Percentiles rank a stretch among this genome's conserved stretches.
phyloP scores from a whole-genome alignment of 139 green algal genomes.

The Picochlorum sp. region DNA sequence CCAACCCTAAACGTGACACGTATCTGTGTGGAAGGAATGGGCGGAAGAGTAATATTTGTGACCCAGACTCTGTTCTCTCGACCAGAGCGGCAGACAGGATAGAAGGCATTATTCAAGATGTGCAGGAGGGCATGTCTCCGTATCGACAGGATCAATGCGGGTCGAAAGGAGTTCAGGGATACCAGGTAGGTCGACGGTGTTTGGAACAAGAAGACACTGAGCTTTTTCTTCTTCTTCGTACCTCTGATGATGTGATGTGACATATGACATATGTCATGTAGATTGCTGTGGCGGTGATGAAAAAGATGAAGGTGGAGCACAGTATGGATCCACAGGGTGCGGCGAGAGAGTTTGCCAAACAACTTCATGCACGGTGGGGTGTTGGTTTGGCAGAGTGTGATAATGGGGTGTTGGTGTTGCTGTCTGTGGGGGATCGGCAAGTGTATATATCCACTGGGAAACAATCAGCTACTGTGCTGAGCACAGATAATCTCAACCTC shows the following conservation, averaged over 20 bases:
- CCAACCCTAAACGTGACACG: slow-evolving; percentile 17
- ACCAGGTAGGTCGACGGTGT: slow-evolving; percentile 19
- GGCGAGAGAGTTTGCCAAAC: slow-evolving; percentile 37
- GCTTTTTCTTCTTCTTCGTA: no score
- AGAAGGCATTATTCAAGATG: slow-evolving; percentile 41
- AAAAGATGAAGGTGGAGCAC: slow-evolving; percentile 21
- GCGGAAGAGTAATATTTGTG: slow-evolving; percentile 33
- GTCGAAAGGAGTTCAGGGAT: slow-evolving; percentile 19
- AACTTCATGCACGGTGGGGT: slow-evolving; percentile 52
- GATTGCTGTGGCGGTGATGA: slow-evolving; percentile 53
- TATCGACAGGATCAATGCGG: slow-evolving; percentile 22
- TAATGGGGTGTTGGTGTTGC: slow-evolving; percentile 57
- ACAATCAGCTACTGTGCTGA: slow-evolving; percentile 19
- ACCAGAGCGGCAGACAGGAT: slow-evolving; percentile 25
- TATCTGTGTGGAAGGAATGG: slow-evolving; percentile 13
- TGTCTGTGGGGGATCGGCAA: slow-evolving; percentile 50
- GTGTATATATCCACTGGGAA: slow-evolving; percentile 36
- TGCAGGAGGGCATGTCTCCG: slow-evolving; percentile 28
- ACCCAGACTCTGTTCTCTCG: slow-evolving; percentile 41
- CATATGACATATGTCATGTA: no score
- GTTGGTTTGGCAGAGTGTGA: slow-evolving; percentile 50
- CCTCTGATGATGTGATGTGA: no score
- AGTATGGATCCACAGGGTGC: background rate
- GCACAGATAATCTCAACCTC: slow-evolving; percentile 12
- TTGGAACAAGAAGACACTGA: no score